Conservation (phyloP, 179 eudicot species). For the Spergularia azorica region DNA sequence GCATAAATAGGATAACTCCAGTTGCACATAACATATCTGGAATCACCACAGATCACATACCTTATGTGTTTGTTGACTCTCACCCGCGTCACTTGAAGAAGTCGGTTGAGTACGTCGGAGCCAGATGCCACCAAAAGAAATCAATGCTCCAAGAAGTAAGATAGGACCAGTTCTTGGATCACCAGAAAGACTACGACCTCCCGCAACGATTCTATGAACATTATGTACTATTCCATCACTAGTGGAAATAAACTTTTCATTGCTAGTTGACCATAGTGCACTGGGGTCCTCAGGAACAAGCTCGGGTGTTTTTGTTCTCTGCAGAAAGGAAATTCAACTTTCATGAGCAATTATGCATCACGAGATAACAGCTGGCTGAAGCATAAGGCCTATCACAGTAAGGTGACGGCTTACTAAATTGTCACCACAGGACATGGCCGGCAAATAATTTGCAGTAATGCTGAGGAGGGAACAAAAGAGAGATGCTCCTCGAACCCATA, state of each 20-base stretch:
- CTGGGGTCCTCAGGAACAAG: constrained; percentile 77
- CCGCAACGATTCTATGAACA: constrained; percentile 31
- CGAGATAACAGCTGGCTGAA: neutral
- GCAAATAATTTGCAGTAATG: constrained; percentile 11
- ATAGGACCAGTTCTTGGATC: constrained; percentile 82
- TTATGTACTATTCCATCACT: constrained; percentile 48
- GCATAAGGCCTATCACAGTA: neutral
- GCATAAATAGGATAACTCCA: no score
- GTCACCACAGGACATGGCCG: neutral
- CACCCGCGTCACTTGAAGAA: constrained; percentile 33
- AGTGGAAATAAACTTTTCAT: constrained; percentile 53
- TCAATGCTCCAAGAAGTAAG: constrained; percentile 72
- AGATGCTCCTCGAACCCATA: neutral
- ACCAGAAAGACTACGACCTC: constrained; percentile 33
- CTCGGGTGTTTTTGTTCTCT: constrained; percentile 77
- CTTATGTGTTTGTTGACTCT: constrained; percentile 33
- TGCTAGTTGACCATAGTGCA: constrained; percentile 61
- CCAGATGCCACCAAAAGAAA: constrained; percentile 72
- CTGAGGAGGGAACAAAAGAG: neutral
- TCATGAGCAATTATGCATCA: neutral
- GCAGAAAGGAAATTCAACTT: constrained; percentile 21
- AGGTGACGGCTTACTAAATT: neutral
- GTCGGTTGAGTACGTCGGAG: constrained; percentile 52
- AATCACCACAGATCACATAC: constrained; percentile 24
- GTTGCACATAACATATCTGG: neutral